A percentile compares a stretch with the other conserved stretches of the same genome.
Conservation (phyloP, 2,329 filamentous ascomycete species). For the Microdochium nivale region DNA sequence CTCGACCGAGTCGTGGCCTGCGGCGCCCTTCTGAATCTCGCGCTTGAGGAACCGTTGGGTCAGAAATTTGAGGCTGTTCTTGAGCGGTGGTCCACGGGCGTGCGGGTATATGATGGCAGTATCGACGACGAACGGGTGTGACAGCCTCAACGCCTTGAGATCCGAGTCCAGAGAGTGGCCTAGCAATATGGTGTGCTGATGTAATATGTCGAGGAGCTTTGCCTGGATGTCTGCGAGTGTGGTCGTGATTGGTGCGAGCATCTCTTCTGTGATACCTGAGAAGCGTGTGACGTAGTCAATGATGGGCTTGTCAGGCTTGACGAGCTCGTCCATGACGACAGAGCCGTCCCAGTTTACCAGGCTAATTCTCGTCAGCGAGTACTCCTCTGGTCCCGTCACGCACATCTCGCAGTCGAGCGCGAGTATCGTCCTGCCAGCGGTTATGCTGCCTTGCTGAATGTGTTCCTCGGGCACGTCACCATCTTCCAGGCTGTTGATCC, state of each 20-base stretch:
- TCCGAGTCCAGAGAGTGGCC: slow-evolving; percentile 80
- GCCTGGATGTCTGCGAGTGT: slow-evolving; percentile 75
- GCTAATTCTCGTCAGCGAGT: slow-evolving; percentile 82
- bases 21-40: slow-evolving; percentile 73
- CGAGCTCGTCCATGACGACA: slow-evolving; percentile 78
- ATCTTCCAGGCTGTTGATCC: slow-evolving; percentile 57
- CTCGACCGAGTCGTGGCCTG: slow-evolving; percentile 85
- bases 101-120: slow-evolving; percentile 87
- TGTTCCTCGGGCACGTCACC: slow-evolving; percentile 60
- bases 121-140: slow-evolving; percentile 90
- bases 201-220: slow-evolving; percentile 63
- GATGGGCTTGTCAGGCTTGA: slow-evolving; percentile 83
- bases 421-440: slow-evolving; percentile 69
- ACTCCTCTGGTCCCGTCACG: slow-evolving; percentile 69
- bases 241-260: slow-evolving; percentile 76
- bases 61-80: slow-evolving; percentile 85
- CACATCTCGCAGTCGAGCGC: slow-evolving; percentile 98
- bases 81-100: slow-evolving; percentile 78
- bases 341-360: slow-evolving; percentile 79
- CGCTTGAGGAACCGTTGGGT: slow-evolving; percentile 76
- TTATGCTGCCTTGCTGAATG: slow-evolving; percentile 74
- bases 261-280: slow-evolving; percentile 85
- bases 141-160: slow-evolving; percentile 73
- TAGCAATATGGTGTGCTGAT: slow-evolving; percentile 63
- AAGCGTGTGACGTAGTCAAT: slow-evolving; percentile 85